Evolutionary conservation across 306 rosid genomes (phyloP), one percentile per base, ranked within the genome.

Genomic region (Fragaria ananassa): DNA sequence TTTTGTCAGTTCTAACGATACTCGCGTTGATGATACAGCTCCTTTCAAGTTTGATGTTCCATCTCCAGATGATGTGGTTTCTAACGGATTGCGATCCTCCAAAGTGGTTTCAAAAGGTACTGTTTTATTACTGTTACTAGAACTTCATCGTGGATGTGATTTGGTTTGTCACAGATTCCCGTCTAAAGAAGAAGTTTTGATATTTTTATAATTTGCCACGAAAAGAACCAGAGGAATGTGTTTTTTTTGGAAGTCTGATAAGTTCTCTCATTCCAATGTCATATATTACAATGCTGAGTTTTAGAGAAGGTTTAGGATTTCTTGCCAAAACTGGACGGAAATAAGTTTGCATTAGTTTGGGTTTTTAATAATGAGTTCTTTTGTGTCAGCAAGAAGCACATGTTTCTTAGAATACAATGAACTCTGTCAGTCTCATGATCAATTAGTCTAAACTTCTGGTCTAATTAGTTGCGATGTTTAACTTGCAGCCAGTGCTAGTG

Each of bases 41-140:
- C 86, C 97, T 71, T 92, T 95, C 97, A 89, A 90, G 88, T 95
- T 92, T 74, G 86, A 92, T 73, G 84, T 74, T 85, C 98, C 97
- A 78, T 95, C 98, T 79, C 98, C 98, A 21, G 98, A 95, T 86
- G 97, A 92, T 77, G 70, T 85, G 81, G 96, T 95, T 71, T 70
- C 85, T 70, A 75, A 81, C 19, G 97, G 98, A 49, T 66, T 92
- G 80, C 86, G 64, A 71, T 86, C 93, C 78, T 84, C 97, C 78
- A 95, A 88, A 92, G 77, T 47, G 79, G 94, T 88, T 39, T 84
- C 79, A 62, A 90, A 87, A 95, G 97, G 97, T 94, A 92, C 68
- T 41, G 29, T 47, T 69, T 56, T 79, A 49, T 27, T 74, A 11
- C 37, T 42, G 14, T 72, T 44, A 14, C 27, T 39, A 44, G 47